Conservation (phyloP, 2,329 filamentous ascomycete species). For the Eurotiales sp. region DNA sequence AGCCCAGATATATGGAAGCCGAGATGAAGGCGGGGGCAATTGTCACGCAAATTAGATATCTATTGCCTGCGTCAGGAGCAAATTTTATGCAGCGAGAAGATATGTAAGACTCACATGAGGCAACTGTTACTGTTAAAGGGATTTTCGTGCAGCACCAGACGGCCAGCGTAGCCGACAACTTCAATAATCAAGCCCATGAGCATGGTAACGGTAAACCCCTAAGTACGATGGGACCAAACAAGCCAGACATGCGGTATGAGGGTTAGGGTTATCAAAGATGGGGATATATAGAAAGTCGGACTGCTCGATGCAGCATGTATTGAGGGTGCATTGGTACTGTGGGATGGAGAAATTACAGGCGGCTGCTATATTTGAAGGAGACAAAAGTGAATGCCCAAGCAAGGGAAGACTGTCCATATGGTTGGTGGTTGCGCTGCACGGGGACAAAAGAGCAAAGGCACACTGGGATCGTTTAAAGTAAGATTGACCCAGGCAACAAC, state of each 20-base stretch:
- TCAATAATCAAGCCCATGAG: not conserved
- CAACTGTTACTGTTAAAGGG: not conserved
- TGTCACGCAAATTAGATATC: not conserved
- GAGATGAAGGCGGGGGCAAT: constrained; percentile 2
- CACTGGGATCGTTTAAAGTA: no score
- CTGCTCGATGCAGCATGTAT: no score
- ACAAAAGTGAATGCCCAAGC: no score
- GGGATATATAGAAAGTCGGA: not conserved
- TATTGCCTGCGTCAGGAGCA: not conserved
- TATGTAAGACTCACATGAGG: constrained; percentile 2
- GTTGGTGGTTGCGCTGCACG: no score
- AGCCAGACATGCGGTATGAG: not conserved
- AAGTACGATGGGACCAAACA: not conserved
- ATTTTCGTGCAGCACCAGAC: not conserved
- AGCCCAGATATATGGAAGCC: not conserved
- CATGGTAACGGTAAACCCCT: not conserved
- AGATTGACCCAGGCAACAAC: no score
- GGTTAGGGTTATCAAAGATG: not conserved
- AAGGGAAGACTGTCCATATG: no score
- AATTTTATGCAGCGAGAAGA: not conserved
- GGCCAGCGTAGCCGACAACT: not conserved
- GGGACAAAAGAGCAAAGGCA: no score
- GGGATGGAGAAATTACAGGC: no score
- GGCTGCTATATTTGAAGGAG: no score
- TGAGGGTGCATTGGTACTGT: no score